Percentiles rank a stretch among this genome's conserved stretches.
Conservation (phyloP, 768 basidiomycete species). For the Trametes sanguinea region DNA sequence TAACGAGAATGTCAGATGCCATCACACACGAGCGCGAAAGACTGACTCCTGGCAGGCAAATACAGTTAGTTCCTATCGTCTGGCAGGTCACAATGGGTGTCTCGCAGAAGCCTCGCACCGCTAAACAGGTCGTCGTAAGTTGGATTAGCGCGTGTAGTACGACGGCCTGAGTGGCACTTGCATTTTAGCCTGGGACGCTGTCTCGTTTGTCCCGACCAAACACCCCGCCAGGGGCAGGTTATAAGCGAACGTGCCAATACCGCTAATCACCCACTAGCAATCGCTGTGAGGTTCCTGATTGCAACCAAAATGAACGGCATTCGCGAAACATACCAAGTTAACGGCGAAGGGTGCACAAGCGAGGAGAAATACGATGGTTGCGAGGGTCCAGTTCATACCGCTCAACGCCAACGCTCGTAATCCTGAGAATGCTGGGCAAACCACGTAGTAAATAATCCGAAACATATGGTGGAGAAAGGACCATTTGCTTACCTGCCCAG, state of each 20-base stretch:
- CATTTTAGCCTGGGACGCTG: not conserved
- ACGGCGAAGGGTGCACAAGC: not conserved
- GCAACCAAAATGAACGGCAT: too few species aligned
- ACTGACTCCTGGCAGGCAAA: not conserved
- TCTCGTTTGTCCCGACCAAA: not conserved
- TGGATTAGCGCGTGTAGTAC: not conserved
- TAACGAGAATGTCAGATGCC: not conserved
- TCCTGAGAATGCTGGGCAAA: not conserved
- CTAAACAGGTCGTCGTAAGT: too few species aligned
- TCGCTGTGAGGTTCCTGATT: not conserved
- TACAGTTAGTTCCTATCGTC: too few species aligned
- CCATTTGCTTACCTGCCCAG: not conserved
- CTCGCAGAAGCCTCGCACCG: too few species aligned
- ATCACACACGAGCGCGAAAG: not conserved
- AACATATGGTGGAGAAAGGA: not conserved
- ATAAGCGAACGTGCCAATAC: not conserved
- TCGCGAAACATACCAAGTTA: not conserved
- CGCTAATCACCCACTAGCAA: not conserved
- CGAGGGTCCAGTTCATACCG: not conserved
- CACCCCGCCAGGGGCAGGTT: not conserved
- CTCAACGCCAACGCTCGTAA: slow-evolving; percentile 2
- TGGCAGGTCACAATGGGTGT: too few species aligned
- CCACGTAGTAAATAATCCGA: too few species aligned
- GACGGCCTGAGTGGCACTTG: not conserved
- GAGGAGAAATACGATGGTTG: not conserved